phyloP scores from a whole-genome alignment of 208 protist genomes.

The Crithidia expoeki region DNA sequence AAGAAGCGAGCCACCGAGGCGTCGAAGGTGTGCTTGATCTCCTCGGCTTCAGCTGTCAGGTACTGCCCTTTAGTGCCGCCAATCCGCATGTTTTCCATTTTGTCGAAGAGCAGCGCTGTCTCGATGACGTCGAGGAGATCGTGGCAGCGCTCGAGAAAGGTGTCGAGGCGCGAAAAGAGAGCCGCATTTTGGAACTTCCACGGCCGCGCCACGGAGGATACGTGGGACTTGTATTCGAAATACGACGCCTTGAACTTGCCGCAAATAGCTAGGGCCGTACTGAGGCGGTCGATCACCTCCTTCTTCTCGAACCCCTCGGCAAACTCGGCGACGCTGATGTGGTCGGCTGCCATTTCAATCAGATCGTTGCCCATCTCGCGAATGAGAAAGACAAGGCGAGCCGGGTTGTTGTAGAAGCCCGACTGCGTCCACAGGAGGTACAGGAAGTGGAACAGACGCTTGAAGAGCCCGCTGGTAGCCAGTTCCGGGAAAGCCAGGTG shows the following conservation, averaged over 20 bases:
- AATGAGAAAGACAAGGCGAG: slow-evolving; percentile 93
- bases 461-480: slow-evolving; percentile 79
- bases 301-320: slow-evolving; percentile 93
- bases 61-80: slow-evolving; percentile 94
- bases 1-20: slow-evolving; percentile 77
- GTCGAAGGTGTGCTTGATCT: slow-evolving; percentile 91
- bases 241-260: slow-evolving; percentile 94
- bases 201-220: slow-evolving; percentile 70
- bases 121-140: slow-evolving; percentile 95
- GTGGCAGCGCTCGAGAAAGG: slow-evolving; percentile 96
- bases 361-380: slow-evolving; percentile 95
- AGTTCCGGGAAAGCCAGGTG: slow-evolving; percentile 84
- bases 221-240: slow-evolving; percentile 94
- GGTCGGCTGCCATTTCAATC: slow-evolving; percentile 89
- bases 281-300: slow-evolving; percentile 92
- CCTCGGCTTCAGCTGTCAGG: slow-evolving; percentile 86
- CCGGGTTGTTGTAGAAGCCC: slow-evolving; percentile 93
- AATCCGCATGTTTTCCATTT: slow-evolving; percentile 96
- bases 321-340: slow-evolving; percentile 91
- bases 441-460: slow-evolving; percentile 92
- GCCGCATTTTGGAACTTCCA: slow-evolving; percentile 95
- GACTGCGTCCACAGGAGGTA: slow-evolving; percentile 95
- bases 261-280: slow-evolving; percentile 84
- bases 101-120: slow-evolving; percentile 94
- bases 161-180: slow-evolving; percentile 95